Conservation (phyloP, 176 grass and related monocot species). For the Poa pratensis region DNA sequence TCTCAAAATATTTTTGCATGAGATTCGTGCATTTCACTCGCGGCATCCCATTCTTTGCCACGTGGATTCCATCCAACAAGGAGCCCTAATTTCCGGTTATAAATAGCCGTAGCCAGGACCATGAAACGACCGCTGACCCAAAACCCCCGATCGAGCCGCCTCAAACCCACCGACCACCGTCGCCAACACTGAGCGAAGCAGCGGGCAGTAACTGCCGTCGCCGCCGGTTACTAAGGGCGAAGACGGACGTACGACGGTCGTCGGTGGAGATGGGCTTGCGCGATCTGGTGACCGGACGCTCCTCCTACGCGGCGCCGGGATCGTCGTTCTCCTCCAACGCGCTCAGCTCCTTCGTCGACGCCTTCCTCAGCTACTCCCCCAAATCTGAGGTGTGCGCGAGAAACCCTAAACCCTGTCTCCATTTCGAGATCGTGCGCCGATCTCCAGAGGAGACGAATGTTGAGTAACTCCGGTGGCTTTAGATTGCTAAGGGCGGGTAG, state of each 20-base stretch:
- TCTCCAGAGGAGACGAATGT: not conserved
- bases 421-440: not conserved
- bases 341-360: not conserved
- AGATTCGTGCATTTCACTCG: not conserved
- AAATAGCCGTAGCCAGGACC: constrained; percentile 2
- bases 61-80: not conserved
- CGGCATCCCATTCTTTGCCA: not conserved
- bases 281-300: not conserved
- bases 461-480: not conserved
- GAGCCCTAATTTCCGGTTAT: not conserved
- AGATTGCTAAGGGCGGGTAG: not conserved
- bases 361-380: not conserved
- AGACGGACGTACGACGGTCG: not conserved
- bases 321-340: not conserved
- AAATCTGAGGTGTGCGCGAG: not conserved
- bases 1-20: not conserved
- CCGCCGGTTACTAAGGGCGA: not conserved
- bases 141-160: not conserved
- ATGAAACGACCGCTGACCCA: not conserved
- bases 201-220: not conserved
- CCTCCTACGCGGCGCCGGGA: not conserved
- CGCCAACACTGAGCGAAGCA: not conserved
- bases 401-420: not conserved
- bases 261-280: not conserved
- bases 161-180: too few relatives aligned